phyloP scores from a whole-genome alignment of 352 stramenopile species.

The Phytophthora rubi region DNA sequence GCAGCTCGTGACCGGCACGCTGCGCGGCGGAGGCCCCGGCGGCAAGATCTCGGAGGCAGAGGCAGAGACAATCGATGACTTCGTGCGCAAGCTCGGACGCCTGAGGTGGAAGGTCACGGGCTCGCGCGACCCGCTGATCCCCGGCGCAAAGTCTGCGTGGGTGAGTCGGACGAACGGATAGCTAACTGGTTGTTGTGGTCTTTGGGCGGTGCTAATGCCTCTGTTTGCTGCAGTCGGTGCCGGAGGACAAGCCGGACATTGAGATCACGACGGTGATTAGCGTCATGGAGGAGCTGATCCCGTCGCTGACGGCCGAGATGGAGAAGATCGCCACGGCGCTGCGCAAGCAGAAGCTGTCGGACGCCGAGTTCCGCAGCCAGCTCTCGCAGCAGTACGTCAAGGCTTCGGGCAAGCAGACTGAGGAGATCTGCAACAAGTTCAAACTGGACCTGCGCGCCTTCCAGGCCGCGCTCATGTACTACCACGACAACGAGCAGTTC shows the following conservation, averaged over 20 bases:
- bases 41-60: conserved; percentile 69
- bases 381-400: conserved; percentile 76
- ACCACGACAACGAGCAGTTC: conserved; percentile 75
- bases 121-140: conserved; percentile 76
- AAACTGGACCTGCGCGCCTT: conserved; percentile 74
- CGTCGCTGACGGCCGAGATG: conserved; percentile 76
- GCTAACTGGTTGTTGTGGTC: not conserved
- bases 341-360: conserved; percentile 41
- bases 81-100: conserved; percentile 71
- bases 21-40: conserved; percentile 52
- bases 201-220: not conserved
- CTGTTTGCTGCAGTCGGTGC: conserved; percentile 42
- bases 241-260: conserved; percentile 71
- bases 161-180: conserved; percentile 26
- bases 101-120: conserved; percentile 84
- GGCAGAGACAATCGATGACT: conserved; percentile 74
- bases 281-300: conserved; percentile 80
- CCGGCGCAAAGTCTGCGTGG: conserved; percentile 46
- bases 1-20: conserved; percentile 57
- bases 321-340: conserved; percentile 57
- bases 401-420: conserved; percentile 64
- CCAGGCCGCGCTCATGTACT: conserved; percentile 78
- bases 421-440: conserved; percentile 53
- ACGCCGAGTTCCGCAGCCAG: conserved; percentile 52
- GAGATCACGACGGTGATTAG: conserved; percentile 57